Evolutionary conservation across 805 yeast species (phyloP).

Genomic region (Millerago galiae): DNA sequence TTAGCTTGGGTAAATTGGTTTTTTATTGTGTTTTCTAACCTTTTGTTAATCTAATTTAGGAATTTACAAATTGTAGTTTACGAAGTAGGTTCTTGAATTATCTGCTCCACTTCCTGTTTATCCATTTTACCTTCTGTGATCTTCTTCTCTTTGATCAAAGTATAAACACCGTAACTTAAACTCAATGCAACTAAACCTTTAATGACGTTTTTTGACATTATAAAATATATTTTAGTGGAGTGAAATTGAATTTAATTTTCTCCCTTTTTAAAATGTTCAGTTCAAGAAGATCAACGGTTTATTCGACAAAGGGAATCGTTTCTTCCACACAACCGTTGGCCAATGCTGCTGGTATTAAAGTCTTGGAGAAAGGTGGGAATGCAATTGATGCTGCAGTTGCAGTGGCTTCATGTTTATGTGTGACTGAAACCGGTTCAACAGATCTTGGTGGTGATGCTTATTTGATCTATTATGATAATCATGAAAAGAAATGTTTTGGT

Average conservation of each 20-base stretch:
- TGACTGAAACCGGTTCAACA: conserved; percentile 53
- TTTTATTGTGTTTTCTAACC: not conserved
- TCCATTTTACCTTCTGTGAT: not conserved
- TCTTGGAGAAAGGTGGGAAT: conserved; percentile 68
- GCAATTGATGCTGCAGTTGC: conserved; percentile 62
- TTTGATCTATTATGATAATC: conserved; percentile 48
- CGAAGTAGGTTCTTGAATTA: conserved; percentile 14
- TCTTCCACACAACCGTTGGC: conserved; percentile 76
- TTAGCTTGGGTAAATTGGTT: not conserved
- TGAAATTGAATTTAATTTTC: not conserved
- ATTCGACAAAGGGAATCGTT: conserved; percentile 66
- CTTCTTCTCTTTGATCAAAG: not conserved
- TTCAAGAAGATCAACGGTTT: conserved; percentile 69
- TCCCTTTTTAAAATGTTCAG: conserved; percentile 22
- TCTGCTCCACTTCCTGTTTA: conserved; percentile 8
- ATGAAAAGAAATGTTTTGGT: conserved; percentile 49
- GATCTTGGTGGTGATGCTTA: conserved; percentile 70
- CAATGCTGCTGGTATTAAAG: conserved; percentile 61
- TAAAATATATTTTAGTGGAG: not conserved
- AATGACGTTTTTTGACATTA: too few relatives aligned
- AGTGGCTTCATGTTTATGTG: conserved; percentile 47
- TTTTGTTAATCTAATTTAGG: too few relatives aligned
- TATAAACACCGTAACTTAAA: too few relatives aligned
- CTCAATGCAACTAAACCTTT: too few relatives aligned
- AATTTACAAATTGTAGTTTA: not conserved